A percentile compares a stretch with the other conserved stretches of the same genome.
Conservation (phyloP, 1,139 yeast genomes). For the Yueomyces sp. region DNA sequence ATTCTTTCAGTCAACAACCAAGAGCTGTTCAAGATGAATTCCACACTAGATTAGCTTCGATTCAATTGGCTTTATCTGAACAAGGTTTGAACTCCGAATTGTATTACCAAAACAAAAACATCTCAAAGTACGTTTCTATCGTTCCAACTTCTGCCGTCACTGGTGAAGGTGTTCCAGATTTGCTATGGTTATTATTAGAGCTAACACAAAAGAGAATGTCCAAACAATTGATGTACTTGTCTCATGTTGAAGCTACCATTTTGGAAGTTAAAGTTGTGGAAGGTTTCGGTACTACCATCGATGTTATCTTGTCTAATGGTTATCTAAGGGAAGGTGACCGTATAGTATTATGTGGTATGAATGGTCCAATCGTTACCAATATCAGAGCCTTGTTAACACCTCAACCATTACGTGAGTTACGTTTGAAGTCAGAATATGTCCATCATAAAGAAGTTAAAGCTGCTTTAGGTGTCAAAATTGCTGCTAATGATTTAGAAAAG, state of each 20-base stretch:
- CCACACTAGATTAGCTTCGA: constrained; percentile 73
- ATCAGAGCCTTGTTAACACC: constrained; percentile 95
- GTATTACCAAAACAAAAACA: constrained; percentile 87
- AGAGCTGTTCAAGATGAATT: constrained; percentile 85
- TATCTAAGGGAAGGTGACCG: constrained; percentile 88
- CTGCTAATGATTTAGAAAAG: constrained; percentile 94
- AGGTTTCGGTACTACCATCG: constrained; percentile 98
- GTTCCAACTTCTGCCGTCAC: constrained; percentile 98
- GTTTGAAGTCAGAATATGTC: constrained; percentile 86
- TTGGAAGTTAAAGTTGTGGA: constrained; percentile 97
- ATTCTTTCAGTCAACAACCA: constrained; percentile 71
- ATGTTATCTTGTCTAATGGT: constrained; percentile 95
- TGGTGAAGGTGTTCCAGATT: constrained; percentile 99
- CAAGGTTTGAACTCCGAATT: constrained; percentile 97
- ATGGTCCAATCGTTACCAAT: constrained; percentile 97
- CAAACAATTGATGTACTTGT: constrained; percentile 91
- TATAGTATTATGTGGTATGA: constrained; percentile 90
- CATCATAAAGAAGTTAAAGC: constrained; percentile 98
- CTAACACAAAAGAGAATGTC: constrained; percentile 98
- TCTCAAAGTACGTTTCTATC: constrained; percentile 85
- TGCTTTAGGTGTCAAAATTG: constrained; percentile 96
- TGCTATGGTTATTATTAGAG: constrained; percentile 88
- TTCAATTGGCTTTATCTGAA: constrained; percentile 86
- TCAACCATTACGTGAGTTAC: constrained; percentile 91
- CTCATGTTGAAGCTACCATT: constrained; percentile 83